Evolutionary conservation across 2,329 filamentous ascomycete genomes (phyloP).

Genomic region (Epichloe typhina): DNA sequence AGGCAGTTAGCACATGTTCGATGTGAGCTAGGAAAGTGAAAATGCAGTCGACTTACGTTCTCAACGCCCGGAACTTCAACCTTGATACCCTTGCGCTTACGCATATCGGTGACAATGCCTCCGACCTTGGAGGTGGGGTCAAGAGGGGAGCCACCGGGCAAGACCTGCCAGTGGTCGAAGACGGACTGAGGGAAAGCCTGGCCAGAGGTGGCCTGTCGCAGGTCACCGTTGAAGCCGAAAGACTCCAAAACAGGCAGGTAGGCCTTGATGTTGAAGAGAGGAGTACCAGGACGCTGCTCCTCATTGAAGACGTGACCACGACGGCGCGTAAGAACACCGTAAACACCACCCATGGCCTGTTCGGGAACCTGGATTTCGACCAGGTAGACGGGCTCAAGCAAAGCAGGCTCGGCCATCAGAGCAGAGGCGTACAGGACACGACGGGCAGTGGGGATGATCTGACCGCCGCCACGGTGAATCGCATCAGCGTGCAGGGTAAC

Average conservation of each 20-base stretch:
- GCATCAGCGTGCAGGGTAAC: slow-evolving; percentile 99
- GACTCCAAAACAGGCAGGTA: slow-evolving; percentile 95
- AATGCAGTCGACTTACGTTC: slow-evolving; percentile 58
- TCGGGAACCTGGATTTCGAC: slow-evolving; percentile 99
- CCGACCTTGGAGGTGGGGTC: slow-evolving; percentile 74
- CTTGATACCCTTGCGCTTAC: slow-evolving; percentile 99
- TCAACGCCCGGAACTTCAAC: slow-evolving; percentile 80
- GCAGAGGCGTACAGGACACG: slow-evolving; percentile 92
- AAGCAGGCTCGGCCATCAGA: slow-evolving; percentile 79
- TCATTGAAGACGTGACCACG: slow-evolving; percentile 99
- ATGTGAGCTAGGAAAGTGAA: background rate
- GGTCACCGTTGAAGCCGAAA: slow-evolving; percentile 97
- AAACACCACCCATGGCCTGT: slow-evolving; percentile 98
- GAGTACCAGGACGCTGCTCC: slow-evolving; percentile 95
- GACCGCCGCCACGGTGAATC: slow-evolving; percentile 98
- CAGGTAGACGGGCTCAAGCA: slow-evolving; percentile 96
- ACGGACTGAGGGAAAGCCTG: slow-evolving; percentile 99
- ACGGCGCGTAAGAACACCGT: slow-evolving; percentile 93
- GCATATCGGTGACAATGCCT: slow-evolving; percentile 73
- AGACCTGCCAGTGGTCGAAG: slow-evolving; percentile 97
- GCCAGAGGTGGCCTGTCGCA: slow-evolving; percentile 83
- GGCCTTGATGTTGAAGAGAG: slow-evolving; percentile 98
- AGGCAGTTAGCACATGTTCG: slow-evolving; percentile 11
- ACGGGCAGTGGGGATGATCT: slow-evolving; percentile 95
- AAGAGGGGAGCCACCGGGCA: slow-evolving; percentile 85